A percentile compares a stretch with the other conserved stretches of the same genome.
phyloP scores from a whole-genome alignment of 2,329 filamentous ascomycete species.

The Aspergillus sclerotialis region DNA sequence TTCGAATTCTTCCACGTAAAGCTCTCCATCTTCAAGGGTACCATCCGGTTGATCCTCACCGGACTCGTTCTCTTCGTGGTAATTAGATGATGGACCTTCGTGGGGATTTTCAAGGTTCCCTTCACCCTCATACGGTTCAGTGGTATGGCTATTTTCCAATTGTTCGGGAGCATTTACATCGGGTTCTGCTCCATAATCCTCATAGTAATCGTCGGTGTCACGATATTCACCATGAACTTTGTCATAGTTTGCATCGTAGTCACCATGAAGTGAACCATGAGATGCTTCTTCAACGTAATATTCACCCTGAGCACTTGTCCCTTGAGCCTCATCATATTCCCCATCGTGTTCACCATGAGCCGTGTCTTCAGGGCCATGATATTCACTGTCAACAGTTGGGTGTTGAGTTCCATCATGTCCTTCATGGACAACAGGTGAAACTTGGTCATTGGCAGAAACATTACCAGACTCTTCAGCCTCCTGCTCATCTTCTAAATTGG shows the following conservation, averaged over 20 bases:
- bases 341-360: slow-evolving; percentile 9
- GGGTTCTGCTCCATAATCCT: slow-evolving; percentile 2
- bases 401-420: slow-evolving; percentile 6
- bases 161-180: slow-evolving; percentile 6
- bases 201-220: neutral
- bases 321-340: slow-evolving; percentile 1
- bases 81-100: neutral
- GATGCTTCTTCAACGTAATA: slow-evolving; percentile 13
- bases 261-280: no score
- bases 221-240: no score
- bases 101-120: neutral
- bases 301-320: slow-evolving; percentile 1
- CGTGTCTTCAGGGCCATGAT: slow-evolving; percentile 17
- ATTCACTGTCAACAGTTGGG: slow-evolving; percentile 28
- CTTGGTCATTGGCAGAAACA: slow-evolving; percentile 3
- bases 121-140: slow-evolving; percentile 6
- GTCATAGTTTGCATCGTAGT: no score
- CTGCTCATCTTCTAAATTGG: slow-evolving; percentile 10
- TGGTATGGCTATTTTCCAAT: slow-evolving; percentile 4
- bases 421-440: neutral
- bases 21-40: slow-evolving; percentile 8
- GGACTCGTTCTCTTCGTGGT: slow-evolving; percentile 7
- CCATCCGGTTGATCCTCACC: slow-evolving; percentile 8
- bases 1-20: slow-evolving; percentile 6
- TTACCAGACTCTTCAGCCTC: slow-evolving; percentile 8